These are phyloP conservation scores for Penicillium samsonianum DNA, from an alignment of 495 filamentous ascomycete genomes.

Conservation along the genomic window DNA sequence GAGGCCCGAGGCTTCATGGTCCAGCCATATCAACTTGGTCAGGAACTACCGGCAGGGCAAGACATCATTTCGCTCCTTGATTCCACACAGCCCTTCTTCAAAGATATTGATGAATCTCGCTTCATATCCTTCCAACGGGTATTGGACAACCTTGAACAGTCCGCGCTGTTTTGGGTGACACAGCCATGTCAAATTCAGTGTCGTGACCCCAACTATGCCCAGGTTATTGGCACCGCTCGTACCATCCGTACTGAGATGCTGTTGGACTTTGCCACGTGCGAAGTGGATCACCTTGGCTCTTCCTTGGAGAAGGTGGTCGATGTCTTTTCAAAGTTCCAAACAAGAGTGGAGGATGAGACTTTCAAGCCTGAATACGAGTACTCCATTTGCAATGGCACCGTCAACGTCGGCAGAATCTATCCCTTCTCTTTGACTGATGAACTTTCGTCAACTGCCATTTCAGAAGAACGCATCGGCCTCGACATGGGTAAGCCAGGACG, in stretches of 20 bases:
- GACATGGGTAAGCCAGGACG: background rate
- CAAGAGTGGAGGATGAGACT: background rate
- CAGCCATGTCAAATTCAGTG: conserved; percentile 33
- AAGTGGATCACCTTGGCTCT: conserved; percentile 32
- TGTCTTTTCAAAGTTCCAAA: conserved; percentile 28
- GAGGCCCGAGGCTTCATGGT: background rate
- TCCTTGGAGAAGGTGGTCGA: conserved; percentile 15
- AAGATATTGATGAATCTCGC: conserved; percentile 18
- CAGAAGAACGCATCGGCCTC: background rate
- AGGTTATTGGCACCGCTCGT: conserved; percentile 41
- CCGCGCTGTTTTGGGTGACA: conserved; percentile 38
- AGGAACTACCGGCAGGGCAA: conserved; percentile 20
- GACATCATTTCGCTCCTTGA: conserved; percentile 42
- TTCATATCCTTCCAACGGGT: conserved; percentile 26
- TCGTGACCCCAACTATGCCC: conserved; percentile 36
- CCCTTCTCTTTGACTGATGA: conserved; percentile 22
- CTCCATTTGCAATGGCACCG: conserved; percentile 21
- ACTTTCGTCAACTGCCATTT: conserved; percentile 3
- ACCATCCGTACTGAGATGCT: conserved; percentile 43
- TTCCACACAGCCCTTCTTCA: conserved; percentile 33
- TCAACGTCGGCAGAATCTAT: conserved; percentile 28
- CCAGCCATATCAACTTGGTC: conserved; percentile 1
- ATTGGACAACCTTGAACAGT: background rate
- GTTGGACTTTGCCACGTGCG: conserved; percentile 44
- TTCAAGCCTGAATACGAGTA: conserved; percentile 37